Base-by-base conservation (phyloP, 2,329 filamentous ascomycete genomes). In the Fusarium praegraminearum region DNA sequence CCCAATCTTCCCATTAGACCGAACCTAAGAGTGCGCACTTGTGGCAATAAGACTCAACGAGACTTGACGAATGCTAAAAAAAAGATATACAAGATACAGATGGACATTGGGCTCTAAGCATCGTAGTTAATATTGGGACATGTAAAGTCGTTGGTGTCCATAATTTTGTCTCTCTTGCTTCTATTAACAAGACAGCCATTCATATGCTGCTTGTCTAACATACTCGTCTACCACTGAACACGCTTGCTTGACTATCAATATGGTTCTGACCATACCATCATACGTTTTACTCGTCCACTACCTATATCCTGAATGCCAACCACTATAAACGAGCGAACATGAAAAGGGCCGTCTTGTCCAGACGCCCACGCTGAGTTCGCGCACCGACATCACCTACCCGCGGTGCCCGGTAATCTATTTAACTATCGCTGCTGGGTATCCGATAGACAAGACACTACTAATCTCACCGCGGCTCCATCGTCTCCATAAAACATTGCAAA, bases 371-470 rank as follows among this genome's bases (percentile, higher is more conserved):
- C 65, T 46, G 46, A 47, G 50, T 64, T 63, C 66, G 57, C 67
- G 52, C 61, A 65, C 71, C 61, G 60, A 56, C 63, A 63, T 72
- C 65, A 64, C 64, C 64, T 55, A 53, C 50, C 60, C 70, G 53
- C 69, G 57, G 70, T 73, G 65, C 68, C 66, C 59, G 54, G 59
- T 62, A 69, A 67, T 72, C 69, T 70, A 65, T 74, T 72, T 68
- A 65, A 73, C 69, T 68, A 69, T 74, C 70, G 62, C 68, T 67
- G 63, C 68, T 72, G 73, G 73, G 73, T 75, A 75, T 75, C 64
- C 66, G 73, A 71, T 74, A 71, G 72, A 66, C 73, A 75, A 73
- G 70, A 73, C 66, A 70, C 69, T 58, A 70, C 69, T 58, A 67
- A 73, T 62, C 62, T 53, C 69, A 70, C 69, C 70, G 70, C 71